Evolutionary conservation across 2,329 filamentous ascomycete species (phyloP), one percentile per base, ranked within the genome.

Genomic region (Arthrobotrys iridis): DNA sequence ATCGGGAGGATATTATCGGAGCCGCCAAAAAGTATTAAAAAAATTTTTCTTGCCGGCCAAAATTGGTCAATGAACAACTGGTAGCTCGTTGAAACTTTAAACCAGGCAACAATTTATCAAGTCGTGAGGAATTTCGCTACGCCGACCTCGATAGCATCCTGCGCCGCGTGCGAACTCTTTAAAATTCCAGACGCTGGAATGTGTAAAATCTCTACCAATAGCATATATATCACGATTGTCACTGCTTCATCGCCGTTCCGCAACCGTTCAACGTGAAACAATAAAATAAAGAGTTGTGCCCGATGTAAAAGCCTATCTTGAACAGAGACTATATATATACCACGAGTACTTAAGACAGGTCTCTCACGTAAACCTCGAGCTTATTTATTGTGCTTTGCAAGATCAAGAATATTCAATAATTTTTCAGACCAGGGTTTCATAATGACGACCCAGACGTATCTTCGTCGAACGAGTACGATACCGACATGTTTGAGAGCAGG

Each of bases 1-100:
- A 84, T 55, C 79, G 83, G 33, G 78, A 77, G 55, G 52, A 62
- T n/a, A 46, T 65, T 35, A 24, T 74, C n/a, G 62, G 62, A 43
- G 35, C 22, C n/a, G 57, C 45, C 3, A 45, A 35, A 7, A 13
- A 18, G 24, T 52, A 62, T 15, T 62, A 70, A 30, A 45, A n/a
- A n/a, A n/a, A n/a, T n/a, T n/a, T 43, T 11, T 43, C 20, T 6
- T 43, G 13, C 20, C 13, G 10, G 6, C 43, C 8, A 8, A 35
- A 37, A 8, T 7, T 43, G 40, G 18, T 20, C 6, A 10, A 43
- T 5, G n/a, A n/a, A n/a, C n/a, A 22, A 22, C 40, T 20, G 15
- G 15, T 46, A 2, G n/a, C 2, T 46, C 26, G 22, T 55, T 1
- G 50, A 4, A 24, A 26, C 18, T 22, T 35, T 18, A 55, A 55